These are phyloP conservation scores for Trypethelium eluteriae DNA, from an alignment of 495 filamentous ascomycete genomes.

Conservation along the genomic window DNA sequence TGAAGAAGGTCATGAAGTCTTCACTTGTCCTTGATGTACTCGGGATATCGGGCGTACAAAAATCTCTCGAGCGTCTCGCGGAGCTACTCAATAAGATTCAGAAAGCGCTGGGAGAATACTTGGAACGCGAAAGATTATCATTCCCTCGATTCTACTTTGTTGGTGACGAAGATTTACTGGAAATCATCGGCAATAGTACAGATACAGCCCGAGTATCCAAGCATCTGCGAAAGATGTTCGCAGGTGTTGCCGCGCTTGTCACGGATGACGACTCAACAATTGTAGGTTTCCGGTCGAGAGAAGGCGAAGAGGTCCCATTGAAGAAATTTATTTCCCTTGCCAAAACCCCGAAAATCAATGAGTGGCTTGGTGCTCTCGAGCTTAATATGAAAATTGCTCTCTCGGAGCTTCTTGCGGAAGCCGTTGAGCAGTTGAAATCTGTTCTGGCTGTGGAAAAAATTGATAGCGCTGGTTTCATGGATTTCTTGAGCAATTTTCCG, in stretches of 20 bases:
- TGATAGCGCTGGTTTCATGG: slow-evolving; percentile 57
- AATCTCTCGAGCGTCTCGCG: slow-evolving; percentile 86
- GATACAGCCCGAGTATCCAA: slow-evolving; percentile 92
- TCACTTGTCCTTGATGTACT: slow-evolving; percentile 92
- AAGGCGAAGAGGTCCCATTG: slow-evolving; percentile 81
- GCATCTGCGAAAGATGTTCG: slow-evolving; percentile 99
- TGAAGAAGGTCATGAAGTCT: slow-evolving; percentile 97
- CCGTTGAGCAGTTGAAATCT: slow-evolving; percentile 64
- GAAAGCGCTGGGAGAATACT: slow-evolving; percentile 95
- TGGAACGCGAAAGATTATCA: slow-evolving; percentile 91
- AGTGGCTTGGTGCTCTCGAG: slow-evolving; percentile 89
- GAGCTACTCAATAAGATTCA: slow-evolving; percentile 98
- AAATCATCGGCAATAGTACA: slow-evolving; percentile 99
- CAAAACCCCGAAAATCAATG: slow-evolving; percentile 93
- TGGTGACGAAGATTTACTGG: slow-evolving; percentile 95
- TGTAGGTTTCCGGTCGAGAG: slow-evolving; percentile 87
- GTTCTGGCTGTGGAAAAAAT: slow-evolving; percentile 62
- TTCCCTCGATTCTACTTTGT: slow-evolving; percentile 99
- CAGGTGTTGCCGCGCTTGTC: slow-evolving; percentile 78
- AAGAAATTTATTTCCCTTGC: slow-evolving; percentile 84
- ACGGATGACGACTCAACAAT: slow-evolving; percentile 88
- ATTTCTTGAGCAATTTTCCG: slow-evolving; percentile 73
- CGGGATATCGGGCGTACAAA: slow-evolving; percentile 88
- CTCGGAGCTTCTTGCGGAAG: slow-evolving; percentile 82
- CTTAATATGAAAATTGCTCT: slow-evolving; percentile 89